Base-by-base conservation (phyloP, 164 flowering plant genomes). In the Chimonanthus praecox region DNA sequence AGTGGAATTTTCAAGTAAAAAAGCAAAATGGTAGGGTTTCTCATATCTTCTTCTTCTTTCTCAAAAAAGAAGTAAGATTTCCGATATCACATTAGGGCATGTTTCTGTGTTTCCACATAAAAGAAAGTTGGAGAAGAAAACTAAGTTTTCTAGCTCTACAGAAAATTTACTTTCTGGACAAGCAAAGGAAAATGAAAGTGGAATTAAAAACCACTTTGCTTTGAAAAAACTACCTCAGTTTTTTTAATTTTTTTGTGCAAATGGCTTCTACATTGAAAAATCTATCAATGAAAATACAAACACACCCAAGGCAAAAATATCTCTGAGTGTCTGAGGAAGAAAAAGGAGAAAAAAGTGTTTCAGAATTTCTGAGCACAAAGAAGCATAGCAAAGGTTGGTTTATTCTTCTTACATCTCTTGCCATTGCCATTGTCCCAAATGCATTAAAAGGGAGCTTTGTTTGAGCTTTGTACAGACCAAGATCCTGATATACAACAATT, bases 391-490 rank as follows among this genome's bases (percentile, higher is more conserved):
- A 11, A 10, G 51, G 58, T 7, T 47, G 76, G 75, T 72, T 47
- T 16, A 16, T 47, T 47, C 47, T 74, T 68, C 87, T 90, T 75
- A 92, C 99, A 43, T 94, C 99, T 88, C 99, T 87, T 51, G 99
- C 99, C 99, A 94, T 94, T 21, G 99, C 99, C 99, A 92, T 94
- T 64, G 99, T 94, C 81, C 99, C 97, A 78, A 94, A 92, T 50
- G 99, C 99, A 81, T 94, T 94, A 69, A 94, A 94, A 58, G 99
- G 99, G 78, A 94, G 97, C 81, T 78, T 90, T 65, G 97, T 92
- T 82, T 94, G 99, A 82, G 99, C 94, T 87, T 94, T 94, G 90
- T 94, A 94, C 13, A 83, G 83, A 76, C 99, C 99, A 67, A 94
- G 89, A 63, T 94, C 99, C 99, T 94, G 90, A 61, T 5, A 44